These are phyloP conservation scores for Amaranthus palmeri DNA, from an alignment of 148 eudicot species.

Conservation along the genomic window DNA sequence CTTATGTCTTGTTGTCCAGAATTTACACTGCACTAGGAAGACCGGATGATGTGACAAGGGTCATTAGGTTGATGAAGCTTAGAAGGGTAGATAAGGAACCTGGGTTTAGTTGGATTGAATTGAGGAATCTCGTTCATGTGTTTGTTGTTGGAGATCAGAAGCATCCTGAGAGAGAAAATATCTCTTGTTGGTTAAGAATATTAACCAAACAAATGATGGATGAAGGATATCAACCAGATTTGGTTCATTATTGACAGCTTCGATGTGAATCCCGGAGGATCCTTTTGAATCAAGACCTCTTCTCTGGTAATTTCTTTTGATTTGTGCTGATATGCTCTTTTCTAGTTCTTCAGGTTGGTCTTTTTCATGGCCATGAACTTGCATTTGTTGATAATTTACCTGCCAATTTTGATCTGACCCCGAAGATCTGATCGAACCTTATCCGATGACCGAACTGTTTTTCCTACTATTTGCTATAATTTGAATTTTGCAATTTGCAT, in stretches of 20 bases:
- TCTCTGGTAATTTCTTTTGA: constrained; percentile 15
- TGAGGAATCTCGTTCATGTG: constrained; percentile 50
- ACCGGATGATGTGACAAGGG: constrained; percentile 43
- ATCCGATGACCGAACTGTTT: no score
- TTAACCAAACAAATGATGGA: constrained; percentile 46
- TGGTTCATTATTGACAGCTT: constrained; percentile 25
- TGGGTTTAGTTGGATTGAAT: constrained; percentile 71
- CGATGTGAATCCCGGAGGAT: constrained; percentile 6
- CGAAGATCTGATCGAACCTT: no score
- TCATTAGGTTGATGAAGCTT: constrained; percentile 52
- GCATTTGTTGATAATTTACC: no score
- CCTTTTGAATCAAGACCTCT: not conserved
- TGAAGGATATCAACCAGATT: constrained; percentile 39
- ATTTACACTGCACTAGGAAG: constrained; percentile 48
- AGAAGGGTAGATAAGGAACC: constrained; percentile 56
- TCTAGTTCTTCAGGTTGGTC: not conserved
- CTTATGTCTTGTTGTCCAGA: constrained; percentile 50
- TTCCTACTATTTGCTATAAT: no score
- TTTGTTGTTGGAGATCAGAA: constrained; percentile 59
- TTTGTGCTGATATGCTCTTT: not conserved
- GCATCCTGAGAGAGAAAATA: constrained; percentile 44
- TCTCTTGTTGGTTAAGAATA: constrained; percentile 31
- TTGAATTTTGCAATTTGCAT: no score
- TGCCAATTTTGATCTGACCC: no score
- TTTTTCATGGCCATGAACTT: no score